These are phyloP conservation scores for Pyricularia sp. DNA, from an alignment of 2,329 filamentous ascomycete genomes.

Conservation along the genomic window DNA sequence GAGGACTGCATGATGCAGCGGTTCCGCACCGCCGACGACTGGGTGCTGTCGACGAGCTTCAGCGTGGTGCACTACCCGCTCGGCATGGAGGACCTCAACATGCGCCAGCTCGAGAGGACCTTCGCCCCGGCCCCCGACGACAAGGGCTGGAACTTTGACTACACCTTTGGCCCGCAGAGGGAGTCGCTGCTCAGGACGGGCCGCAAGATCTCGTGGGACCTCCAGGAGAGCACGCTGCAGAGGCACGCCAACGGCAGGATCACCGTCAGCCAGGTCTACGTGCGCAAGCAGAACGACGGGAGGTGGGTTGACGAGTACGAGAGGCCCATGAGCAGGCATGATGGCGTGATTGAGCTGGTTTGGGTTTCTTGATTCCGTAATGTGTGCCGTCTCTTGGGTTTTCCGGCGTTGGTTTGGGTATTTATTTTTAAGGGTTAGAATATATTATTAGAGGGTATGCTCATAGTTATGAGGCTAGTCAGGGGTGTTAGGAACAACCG, in stretches of 20 bases:
- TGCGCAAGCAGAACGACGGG: conserved; percentile 40
- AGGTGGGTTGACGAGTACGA: conserved; percentile 39
- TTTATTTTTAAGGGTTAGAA: no score
- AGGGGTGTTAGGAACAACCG: no score
- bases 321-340: conserved; percentile 39
- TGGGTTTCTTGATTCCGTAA: conserved; percentile 32
- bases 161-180: conserved; percentile 20
- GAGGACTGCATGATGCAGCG: conserved; percentile 51
- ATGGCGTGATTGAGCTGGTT: conserved; percentile 47
- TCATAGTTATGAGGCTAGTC: no score
- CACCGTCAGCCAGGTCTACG: conserved; percentile 42
- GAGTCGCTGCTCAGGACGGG: conserved; percentile 17
- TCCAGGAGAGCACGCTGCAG: conserved; percentile 37
- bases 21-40: conserved; percentile 44
- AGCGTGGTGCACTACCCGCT: conserved; percentile 47
- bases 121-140: conserved; percentile 19
- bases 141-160: conserved; percentile 23
- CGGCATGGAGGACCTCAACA: conserved; percentile 29
- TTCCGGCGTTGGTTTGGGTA: no score
- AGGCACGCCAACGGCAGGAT: conserved; percentile 27
- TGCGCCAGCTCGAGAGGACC: conserved; percentile 20
- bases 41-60: conserved; percentile 49
- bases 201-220: conserved; percentile 29
- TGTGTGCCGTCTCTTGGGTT: background rate
- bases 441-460: no score